These are phyloP conservation scores for Cercospora canescens DNA, from an alignment of 2,329 filamentous ascomycete genomes.

Conservation along the genomic window DNA sequence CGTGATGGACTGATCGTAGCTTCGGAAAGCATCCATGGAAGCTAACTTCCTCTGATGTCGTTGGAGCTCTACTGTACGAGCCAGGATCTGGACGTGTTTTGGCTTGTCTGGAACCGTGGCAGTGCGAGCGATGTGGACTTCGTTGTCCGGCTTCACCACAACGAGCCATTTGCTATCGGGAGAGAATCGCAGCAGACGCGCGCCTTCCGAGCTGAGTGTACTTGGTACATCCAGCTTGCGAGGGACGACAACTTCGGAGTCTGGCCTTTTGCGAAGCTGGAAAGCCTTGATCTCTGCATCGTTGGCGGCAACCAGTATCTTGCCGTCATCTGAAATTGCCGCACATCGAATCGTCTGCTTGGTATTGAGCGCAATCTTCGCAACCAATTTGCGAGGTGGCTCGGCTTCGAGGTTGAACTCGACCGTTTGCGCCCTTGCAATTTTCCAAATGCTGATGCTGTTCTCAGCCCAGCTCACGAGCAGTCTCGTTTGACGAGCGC, in stretches of 20 bases:
- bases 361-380: constrained; percentile 43
- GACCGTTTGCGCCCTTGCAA: constrained; percentile 50
- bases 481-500: constrained; percentile 71
- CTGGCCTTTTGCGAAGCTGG: constrained; percentile 29
- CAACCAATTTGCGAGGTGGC: constrained; percentile 33
- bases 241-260: constrained; percentile 56
- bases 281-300: constrained; percentile 32
- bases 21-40: constrained; percentile 51
- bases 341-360: constrained; percentile 71
- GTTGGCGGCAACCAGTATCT: constrained; percentile 67
- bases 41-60: constrained; percentile 29
- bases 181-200: constrained; percentile 68
- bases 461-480: constrained; percentile 91
- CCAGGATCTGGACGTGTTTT: constrained; percentile 41
- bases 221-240: constrained; percentile 67
- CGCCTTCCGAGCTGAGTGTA: constrained; percentile 61
- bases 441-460: constrained; percentile 79
- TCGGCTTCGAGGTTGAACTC: constrained; percentile 21
- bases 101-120: constrained; percentile 43
- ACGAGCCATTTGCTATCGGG: constrained; percentile 70
- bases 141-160: constrained; percentile 49
- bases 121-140: constrained; percentile 49
- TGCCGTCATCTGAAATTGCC: constrained; percentile 73
- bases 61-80: constrained; percentile 41
- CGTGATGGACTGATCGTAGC: constrained; percentile 76